Evolutionary conservation across 2,329 filamentous ascomycete species (phyloP).

Genomic region (Sphaerulina populicola): DNA sequence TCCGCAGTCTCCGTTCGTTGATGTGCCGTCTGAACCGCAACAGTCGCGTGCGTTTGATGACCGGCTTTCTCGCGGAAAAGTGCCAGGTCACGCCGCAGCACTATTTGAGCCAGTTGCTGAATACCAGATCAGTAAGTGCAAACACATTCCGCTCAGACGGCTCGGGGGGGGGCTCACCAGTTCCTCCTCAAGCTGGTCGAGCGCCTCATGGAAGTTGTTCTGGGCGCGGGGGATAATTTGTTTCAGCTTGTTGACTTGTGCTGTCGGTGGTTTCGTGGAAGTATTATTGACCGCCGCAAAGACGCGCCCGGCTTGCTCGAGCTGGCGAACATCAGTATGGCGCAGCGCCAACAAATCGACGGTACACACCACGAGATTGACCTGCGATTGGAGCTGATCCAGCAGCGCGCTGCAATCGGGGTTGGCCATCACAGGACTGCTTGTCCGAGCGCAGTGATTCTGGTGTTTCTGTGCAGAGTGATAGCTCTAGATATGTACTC

Average conservation of each 20-base stretch:
- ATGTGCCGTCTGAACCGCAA: background rate
- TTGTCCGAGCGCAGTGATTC: background rate
- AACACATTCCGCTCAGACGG: background rate
- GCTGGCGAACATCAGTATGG: constrained; percentile 25
- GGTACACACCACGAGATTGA: constrained; percentile 41
- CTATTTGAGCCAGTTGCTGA: constrained; percentile 28
- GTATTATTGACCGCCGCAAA: constrained; percentile 36
- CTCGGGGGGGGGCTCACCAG: constrained; percentile 26
- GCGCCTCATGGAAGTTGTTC: constrained; percentile 42
- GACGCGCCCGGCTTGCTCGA: constrained; percentile 40
- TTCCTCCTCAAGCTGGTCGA: constrained; percentile 45
- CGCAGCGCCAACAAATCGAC: background rate
- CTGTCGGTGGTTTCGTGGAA: constrained; percentile 24
- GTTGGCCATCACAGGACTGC: constrained; percentile 12
- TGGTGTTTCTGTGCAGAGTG: background rate
- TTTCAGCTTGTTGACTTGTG: constrained; percentile 32
- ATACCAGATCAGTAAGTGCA: background rate
- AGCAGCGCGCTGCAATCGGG: constrained; percentile 27
- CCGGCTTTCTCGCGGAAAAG: constrained; percentile 22
- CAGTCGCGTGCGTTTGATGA: background rate
- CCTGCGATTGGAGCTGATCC: constrained; percentile 41
- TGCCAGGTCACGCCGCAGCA: constrained; percentile 33
- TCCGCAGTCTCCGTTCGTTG: background rate
- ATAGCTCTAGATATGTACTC: background rate
- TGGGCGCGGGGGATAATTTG: constrained; percentile 35